Conservation (phyloP, 2,329 filamentous ascomycete genomes). For the Neocucurbitaria cava region DNA sequence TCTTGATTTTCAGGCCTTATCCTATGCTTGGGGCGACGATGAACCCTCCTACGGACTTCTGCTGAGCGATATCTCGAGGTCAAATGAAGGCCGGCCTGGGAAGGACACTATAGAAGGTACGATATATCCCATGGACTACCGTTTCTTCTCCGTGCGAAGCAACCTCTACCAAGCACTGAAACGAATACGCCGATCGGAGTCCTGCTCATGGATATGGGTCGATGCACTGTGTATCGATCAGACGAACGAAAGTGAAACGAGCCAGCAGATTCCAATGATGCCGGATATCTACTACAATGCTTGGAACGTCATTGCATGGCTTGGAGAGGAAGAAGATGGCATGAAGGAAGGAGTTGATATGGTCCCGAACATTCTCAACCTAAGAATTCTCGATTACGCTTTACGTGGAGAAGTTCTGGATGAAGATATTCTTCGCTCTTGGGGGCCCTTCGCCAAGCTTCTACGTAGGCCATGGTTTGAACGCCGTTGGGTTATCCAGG, state of each 20-base stretch:
- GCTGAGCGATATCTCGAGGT: background rate
- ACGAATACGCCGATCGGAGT: constrained; percentile 4
- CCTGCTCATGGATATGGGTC: constrained; percentile 19
- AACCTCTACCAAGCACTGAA: constrained; percentile 17
- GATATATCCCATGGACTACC: no score
- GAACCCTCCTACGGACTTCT: constrained; percentile 1
- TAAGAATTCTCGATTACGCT: background rate
- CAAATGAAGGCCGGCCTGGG: no score
- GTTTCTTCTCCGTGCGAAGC: background rate
- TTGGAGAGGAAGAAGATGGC: constrained; percentile 18
- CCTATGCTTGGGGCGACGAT: constrained; percentile 40
- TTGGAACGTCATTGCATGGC: constrained; percentile 10
- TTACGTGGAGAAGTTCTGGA: background rate
- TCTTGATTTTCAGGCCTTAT: constrained; percentile 29
- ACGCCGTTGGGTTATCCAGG: constrained; percentile 54
- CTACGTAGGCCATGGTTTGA: constrained; percentile 39
- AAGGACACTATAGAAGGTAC: no score
- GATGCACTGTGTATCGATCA: constrained; percentile 38
- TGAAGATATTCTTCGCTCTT: constrained; percentile 6
- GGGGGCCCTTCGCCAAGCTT: background rate
- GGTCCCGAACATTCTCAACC: background rate
- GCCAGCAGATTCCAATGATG: constrained; percentile 21
- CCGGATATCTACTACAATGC: constrained; percentile 15
- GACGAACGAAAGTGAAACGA: constrained; percentile 13
- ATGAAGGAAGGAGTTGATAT: background rate